phyloP scores from a whole-genome alignment of 371 early-diverging fungal species.

The Rhizopus arrhizus region DNA sequence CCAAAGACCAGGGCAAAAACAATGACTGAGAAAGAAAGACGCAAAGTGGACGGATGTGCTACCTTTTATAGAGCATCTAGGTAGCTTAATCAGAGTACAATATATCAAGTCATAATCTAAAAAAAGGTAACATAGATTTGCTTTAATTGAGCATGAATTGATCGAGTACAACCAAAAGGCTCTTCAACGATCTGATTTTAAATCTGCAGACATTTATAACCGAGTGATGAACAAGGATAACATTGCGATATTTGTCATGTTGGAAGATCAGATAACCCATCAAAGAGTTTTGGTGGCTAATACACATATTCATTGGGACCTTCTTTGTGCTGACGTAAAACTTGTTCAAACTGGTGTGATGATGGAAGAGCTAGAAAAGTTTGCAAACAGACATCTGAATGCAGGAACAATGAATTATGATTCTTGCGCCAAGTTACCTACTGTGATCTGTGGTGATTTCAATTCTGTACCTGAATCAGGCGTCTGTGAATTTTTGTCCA shows the following conservation, averaged over 20 bases:
- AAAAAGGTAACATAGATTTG: constrained; percentile 15
- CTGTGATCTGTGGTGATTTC: constrained; percentile 95
- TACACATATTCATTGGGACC: constrained; percentile 95
- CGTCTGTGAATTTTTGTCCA: constrained; percentile 88
- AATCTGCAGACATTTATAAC: constrained; percentile 91
- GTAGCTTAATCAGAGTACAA: constrained; percentile 38
- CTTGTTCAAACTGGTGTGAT: constrained; percentile 96
- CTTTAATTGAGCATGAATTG: constrained; percentile 74
- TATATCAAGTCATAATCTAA: too few relatives aligned
- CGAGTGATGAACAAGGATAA: constrained; percentile 98
- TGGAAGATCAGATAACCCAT: constrained; percentile 81
- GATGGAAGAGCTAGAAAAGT: constrained; percentile 83
- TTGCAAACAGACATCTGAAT: constrained; percentile 52
- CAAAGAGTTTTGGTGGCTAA: constrained; percentile 85
- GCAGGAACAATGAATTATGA: constrained; percentile 29
- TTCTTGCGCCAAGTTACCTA: constrained; percentile 55
- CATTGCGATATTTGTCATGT: constrained; percentile 84
- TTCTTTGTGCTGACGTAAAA: constrained; percentile 96
- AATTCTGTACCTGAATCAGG: constrained; percentile 93
- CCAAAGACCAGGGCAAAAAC: constrained; percentile 93
- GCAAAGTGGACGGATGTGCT: constrained; percentile 96
- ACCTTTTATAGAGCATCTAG: constrained; percentile 90
- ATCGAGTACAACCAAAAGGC: constrained; percentile 95
- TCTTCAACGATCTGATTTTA: constrained; percentile 84
- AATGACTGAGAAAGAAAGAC: constrained; percentile 88